Conservation (phyloP, 192 early-diverging fungal genomes). For the Linnemannia hyalina region DNA sequence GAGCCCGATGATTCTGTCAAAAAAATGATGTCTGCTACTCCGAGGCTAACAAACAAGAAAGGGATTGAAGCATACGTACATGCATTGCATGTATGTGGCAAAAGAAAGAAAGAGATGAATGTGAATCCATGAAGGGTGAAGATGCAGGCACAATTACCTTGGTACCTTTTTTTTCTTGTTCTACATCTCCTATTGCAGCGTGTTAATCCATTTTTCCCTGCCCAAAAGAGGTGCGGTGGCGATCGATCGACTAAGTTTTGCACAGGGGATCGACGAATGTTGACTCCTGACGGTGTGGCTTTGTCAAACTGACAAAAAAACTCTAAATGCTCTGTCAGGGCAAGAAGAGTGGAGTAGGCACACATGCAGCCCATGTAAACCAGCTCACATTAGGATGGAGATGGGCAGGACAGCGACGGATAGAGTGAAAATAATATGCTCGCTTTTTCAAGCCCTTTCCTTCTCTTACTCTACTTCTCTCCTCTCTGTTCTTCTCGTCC, state of each 20-base stretch:
- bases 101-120: too few relatives aligned
- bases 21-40: too few relatives aligned
- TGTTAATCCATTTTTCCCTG: too few relatives aligned
- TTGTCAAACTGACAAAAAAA: neutral
- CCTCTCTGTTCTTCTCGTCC: neutral
- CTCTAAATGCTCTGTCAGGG: too few relatives aligned
- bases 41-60: too few relatives aligned
- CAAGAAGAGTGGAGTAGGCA: neutral
- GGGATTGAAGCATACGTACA: too few relatives aligned
- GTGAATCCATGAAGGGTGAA: too few relatives aligned
- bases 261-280: neutral
- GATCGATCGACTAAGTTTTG: neutral
- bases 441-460: neutral
- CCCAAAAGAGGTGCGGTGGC: too few relatives aligned
- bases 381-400: neutral
- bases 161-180: too few relatives aligned
- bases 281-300: neutral
- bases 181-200: too few relatives aligned
- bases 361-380: neutral
- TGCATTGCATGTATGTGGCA: too few relatives aligned
- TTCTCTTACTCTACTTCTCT: neutral
- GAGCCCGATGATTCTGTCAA: neutral
- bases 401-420: neutral
- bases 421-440: neutral
- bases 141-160: too few relatives aligned